These are phyloP conservation scores for Diaporthe australafricana DNA, from an alignment of 2,329 filamentous ascomycete genomes.

Conservation along the genomic window DNA sequence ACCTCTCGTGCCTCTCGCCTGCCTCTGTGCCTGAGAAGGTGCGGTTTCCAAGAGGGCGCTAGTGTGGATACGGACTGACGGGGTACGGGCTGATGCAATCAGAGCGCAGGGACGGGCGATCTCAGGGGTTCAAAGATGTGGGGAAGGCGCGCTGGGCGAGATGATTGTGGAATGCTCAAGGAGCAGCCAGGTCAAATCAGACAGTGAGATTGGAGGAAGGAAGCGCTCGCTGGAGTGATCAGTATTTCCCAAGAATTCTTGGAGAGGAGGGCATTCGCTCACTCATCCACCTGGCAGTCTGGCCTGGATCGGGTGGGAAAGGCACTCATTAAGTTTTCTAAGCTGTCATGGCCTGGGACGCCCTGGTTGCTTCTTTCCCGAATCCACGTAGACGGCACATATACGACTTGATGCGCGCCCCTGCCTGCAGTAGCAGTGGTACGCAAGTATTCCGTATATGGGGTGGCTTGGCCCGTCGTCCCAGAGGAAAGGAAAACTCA, in stretches of 20 bases:
- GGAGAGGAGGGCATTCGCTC: background rate
- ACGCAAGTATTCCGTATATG: conserved; percentile 21
- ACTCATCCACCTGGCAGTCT: background rate
- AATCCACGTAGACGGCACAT: background rate
- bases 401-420: conserved; percentile 21
- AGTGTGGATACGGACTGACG: conserved; percentile 10
- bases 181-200: conserved; percentile 23
- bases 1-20: background rate
- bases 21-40: conserved; percentile 24
- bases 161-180: conserved; percentile 32
- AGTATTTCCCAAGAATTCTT: background rate
- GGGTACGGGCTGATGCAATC: conserved; percentile 30
- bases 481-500: conserved; percentile 14
- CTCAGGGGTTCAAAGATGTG: conserved; percentile 33
- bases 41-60: conserved; percentile 26
- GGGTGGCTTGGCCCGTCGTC: conserved; percentile 22
- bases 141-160: conserved; percentile 21
- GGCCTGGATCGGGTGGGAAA: background rate
- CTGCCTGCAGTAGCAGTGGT: conserved; percentile 10
- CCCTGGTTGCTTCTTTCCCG: background rate
- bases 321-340: background rate
- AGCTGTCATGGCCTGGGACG: background rate
- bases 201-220: background rate
- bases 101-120: conserved; percentile 30
- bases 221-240: conserved; percentile 4